These are phyloP conservation scores for Sonneratia caseolaris DNA, from an alignment of 345 rosid species.

Conservation along the genomic window DNA sequence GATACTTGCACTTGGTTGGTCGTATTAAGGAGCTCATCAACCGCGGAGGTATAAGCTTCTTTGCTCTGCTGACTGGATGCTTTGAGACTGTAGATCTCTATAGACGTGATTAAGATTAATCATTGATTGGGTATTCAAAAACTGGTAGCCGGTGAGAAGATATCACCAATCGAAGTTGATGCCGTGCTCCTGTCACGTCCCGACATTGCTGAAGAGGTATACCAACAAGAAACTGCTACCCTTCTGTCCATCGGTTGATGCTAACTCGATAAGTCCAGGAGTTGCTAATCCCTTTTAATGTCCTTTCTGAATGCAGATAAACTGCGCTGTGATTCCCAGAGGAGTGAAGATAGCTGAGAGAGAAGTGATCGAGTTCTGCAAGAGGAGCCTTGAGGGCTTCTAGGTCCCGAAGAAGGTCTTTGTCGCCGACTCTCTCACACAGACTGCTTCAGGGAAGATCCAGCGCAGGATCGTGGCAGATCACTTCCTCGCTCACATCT, in stretches of 20 bases:
- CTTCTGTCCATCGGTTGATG: too few species aligned
- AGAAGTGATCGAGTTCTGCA: conserved; percentile 51
- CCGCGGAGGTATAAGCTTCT: conserved; percentile 66
- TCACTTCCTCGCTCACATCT: conserved; percentile 47
- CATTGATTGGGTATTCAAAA: not conserved
- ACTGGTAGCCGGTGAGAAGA: conserved; percentile 66
- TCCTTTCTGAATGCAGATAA: too few species aligned
- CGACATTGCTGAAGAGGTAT: conserved; percentile 77
- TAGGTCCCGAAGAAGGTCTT: conserved; percentile 71
- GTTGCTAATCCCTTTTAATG: too few species aligned
- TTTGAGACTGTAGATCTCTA: not conserved
- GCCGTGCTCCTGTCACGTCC: conserved; percentile 71
- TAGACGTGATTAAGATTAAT: not conserved
- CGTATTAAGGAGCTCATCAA: conserved; percentile 94
- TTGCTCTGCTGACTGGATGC: not conserved
- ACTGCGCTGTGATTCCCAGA: conserved; percentile 11
- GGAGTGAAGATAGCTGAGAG: conserved; percentile 43
- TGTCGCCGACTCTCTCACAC: conserved; percentile 39
- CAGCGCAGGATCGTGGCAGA: conserved; percentile 60
- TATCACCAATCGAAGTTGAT: conserved; percentile 90
- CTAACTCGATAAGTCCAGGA: too few species aligned
- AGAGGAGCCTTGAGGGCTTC: conserved; percentile 73
- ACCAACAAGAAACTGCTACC: too few species aligned
- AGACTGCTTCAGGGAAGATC: conserved; percentile 57
- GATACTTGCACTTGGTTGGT: conserved; percentile 80